Base-by-base conservation (phyloP, 352 stramenopile species). In the Globisporangium echinulatum region DNA sequence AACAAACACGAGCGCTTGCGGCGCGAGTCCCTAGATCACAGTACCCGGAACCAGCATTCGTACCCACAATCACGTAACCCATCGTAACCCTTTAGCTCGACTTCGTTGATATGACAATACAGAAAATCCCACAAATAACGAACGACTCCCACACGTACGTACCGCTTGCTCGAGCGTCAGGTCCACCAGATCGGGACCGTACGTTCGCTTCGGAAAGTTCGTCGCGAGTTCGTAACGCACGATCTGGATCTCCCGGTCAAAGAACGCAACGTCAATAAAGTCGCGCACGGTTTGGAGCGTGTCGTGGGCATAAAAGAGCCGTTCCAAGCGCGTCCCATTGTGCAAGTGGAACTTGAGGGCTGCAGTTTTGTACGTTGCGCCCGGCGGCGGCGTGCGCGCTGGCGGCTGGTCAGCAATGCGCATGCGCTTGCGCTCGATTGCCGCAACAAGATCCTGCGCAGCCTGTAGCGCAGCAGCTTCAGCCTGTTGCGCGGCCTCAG, bases 121-220 rank as follows among this genome's bases (percentile, higher is more conserved):
- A 53, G 58, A 36, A 36, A 6, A 37, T 37, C 15, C 42, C 7
- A 13, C 4, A 44, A 25, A 33, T 25, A 52, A 7, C 36, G 44
- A 19, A 6, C 3, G 49, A 7, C 11, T 15, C 38, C 58, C 13
- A 59, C 36, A 37, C 6, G 14, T 15, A 74, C 79, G 17, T 75
- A 93, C 83, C 66, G 74, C 82, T 62, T 94, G 78, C 13, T 78
- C 54, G 9, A 94, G 82, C 8, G 75, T 87, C 33, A 90, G 65
- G 55, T 87, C 60, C 33, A 81, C 52, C 36, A 91, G 39, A 1
- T 90, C 78, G 4, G 78, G 71, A 0, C 82, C 79, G 58, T 87
- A 94, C 1, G 77, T 69, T 52, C 82, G 86, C 59, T 91, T 90
- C 0, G 85, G 85, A 52, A 85, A 94, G 59, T 92, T 94, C n/a